Base-by-base conservation (phyloP, 202 grass and related monocot genomes). In the Setaria italica region DNA sequence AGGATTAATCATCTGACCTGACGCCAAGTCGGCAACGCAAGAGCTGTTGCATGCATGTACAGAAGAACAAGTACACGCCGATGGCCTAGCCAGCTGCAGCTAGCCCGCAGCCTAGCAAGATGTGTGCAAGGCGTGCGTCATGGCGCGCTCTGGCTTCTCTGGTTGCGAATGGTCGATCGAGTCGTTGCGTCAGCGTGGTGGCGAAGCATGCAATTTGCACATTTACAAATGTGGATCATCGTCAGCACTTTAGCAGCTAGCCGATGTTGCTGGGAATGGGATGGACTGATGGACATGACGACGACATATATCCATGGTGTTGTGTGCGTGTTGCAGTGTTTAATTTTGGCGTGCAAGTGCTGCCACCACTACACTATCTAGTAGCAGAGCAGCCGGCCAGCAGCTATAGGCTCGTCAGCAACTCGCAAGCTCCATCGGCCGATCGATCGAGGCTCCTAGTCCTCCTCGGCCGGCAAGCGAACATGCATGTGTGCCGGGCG, bases 181-280 rank as follows among this genome's bases (percentile, higher is more conserved):
- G 37, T 5, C 2, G 82, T 76, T 80, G 85, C 85, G 73, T 87
- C 17, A 10, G 69, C 65, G 85, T 81, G 85, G 55, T 67, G 77
- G 49, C 80, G 59, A 87, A 81, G 76, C 78, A 67, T 39, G 51
- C 42, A 41, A 20, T 81, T 76, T 39, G 29, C 47, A 37, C 43
- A 20, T 58, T 75, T 74, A 8, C 25, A n/a, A 45, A 72, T 20
- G 59, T 13, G 12, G 32, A 50, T 15, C 9, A 71, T 3, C 12
- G 14, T 11, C 48, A 15, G 14, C 15, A 53, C 7, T 16, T 64
- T 53, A 65, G 45, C 62, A 79, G 45, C 41, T 78, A 33, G 21
- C 47, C 50, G 15, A 53, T 49, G 48, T 14, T 14, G 2, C 13
- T 50, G 48, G 42, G 42, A 50, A 10, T 50, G 11, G 48, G 12